Conservation (phyloP, 192 early-diverging fungal genomes). For the Rhizophagus prolifer region DNA sequence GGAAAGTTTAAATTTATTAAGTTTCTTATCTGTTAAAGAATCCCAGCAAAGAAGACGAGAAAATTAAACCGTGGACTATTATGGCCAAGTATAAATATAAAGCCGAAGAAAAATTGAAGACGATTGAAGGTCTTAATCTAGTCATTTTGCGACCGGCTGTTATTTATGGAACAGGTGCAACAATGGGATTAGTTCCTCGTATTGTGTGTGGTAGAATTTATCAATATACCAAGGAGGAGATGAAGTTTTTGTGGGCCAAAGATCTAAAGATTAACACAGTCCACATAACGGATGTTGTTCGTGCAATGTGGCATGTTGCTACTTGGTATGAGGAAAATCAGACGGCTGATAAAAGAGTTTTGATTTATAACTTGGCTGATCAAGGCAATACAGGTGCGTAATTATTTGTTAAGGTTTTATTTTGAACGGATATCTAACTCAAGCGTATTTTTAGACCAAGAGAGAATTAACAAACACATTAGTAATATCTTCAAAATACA, state of each 20-base stretch:
- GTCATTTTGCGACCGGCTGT: conserved; percentile 86
- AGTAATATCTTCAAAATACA: conserved; percentile 74
- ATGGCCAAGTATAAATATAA: conserved; percentile 73
- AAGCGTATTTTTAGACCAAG: conserved; percentile 61
- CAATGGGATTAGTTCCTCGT: conserved; percentile 82
- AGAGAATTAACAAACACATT: conserved; percentile 70
- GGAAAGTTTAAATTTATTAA: neutral
- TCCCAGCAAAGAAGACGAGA: conserved; percentile 51
- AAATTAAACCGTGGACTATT: conserved; percentile 82
- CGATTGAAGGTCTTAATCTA: conserved; percentile 74
- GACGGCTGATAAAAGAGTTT: conserved; percentile 39
- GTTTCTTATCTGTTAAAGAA: conserved; percentile 29
- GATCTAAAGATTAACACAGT: conserved; percentile 93
- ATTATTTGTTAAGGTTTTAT: neutral
- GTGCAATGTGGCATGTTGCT: conserved; percentile 60
- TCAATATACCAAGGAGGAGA: conserved; percentile 73
- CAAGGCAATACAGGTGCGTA: conserved; percentile 78
- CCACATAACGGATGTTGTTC: conserved; percentile 82
- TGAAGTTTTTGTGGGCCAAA: conserved; percentile 94
- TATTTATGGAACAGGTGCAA: conserved; percentile 84
- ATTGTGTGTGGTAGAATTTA: conserved; percentile 92
- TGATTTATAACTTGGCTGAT: conserved; percentile 86
- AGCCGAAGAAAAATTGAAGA: conserved; percentile 76
- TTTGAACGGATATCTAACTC: conserved; percentile 1
- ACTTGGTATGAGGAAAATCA: conserved; percentile 50